Percentiles rank a stretch among this genome's conserved stretches.
Evolutionary conservation across 106 monocot genomes (phyloP).

Genomic region (Phalaenopsis aphrodite): DNA sequence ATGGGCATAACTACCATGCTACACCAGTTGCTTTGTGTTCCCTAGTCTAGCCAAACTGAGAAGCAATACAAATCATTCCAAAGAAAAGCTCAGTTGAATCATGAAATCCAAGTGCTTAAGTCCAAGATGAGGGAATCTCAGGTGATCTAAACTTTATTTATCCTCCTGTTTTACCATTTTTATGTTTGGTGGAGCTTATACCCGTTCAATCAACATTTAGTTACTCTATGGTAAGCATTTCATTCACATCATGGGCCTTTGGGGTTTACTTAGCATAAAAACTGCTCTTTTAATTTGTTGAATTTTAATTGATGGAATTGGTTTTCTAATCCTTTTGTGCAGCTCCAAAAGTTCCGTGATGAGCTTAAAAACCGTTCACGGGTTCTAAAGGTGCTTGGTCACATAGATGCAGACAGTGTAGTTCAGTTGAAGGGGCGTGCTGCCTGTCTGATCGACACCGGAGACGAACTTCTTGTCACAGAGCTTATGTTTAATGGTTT

Average conservation of each 20-base stretch:
- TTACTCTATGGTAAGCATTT: not conserved
- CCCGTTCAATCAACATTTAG: not conserved
- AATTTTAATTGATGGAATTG: not conserved
- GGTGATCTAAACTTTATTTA: slow-evolving; percentile 25
- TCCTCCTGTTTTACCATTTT: not conserved
- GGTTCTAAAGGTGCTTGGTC: slow-evolving; percentile 93
- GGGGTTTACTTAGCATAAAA: not conserved
- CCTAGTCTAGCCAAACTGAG: slow-evolving; percentile 79
- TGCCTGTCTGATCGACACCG: slow-evolving; percentile 97
- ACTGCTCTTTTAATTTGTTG: not conserved
- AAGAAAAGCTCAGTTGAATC: slow-evolving; percentile 93
- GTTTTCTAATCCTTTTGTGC: slow-evolving; percentile 8
- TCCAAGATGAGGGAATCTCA: slow-evolving; percentile 93
- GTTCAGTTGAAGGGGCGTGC: slow-evolving; percentile 92
- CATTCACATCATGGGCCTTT: not conserved
- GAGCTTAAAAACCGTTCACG: slow-evolving; percentile 91
- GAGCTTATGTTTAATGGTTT: slow-evolving; percentile 98
- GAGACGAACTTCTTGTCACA: slow-evolving; percentile 95
- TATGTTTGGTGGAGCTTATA: not conserved
- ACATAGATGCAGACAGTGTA: slow-evolving; percentile 94
- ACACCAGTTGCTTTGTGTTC: slow-evolving; percentile 4
- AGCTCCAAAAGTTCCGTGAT: slow-evolving; percentile 98
- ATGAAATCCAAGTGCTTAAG: slow-evolving; percentile 91
- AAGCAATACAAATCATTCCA: slow-evolving; percentile 80
- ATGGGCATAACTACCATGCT: not conserved